phyloP scores from a whole-genome alignment of 2,329 filamentous ascomycete species.

The Aspergillus viridinutans region DNA sequence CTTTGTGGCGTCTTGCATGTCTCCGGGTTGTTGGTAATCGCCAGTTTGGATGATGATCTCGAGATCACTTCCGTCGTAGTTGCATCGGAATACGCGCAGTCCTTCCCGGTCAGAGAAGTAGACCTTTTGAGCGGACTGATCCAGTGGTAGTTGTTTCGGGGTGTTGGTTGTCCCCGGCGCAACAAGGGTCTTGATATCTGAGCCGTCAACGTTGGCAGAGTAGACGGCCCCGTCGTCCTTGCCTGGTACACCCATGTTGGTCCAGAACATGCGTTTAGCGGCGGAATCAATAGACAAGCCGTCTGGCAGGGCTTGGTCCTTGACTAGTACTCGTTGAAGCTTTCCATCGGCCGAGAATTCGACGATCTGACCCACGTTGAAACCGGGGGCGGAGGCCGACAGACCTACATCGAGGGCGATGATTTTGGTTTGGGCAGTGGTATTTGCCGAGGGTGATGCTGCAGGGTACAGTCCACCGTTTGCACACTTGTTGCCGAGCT shows the following conservation, averaged over 20 bases:
- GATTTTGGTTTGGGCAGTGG: conserved; percentile 4
- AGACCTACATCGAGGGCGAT: conserved; percentile 23
- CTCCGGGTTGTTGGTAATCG: conserved; percentile 19
- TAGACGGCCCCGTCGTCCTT: conserved; percentile 42
- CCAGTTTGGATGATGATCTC: conserved; percentile 40
- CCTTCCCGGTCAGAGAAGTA: conserved; percentile 46
- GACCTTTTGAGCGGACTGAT: conserved; percentile 24
- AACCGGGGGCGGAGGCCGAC: conserved; percentile 9
- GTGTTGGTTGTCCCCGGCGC: conserved; percentile 47
- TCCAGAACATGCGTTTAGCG: conserved; percentile 46
- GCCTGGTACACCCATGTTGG: conserved; percentile 45
- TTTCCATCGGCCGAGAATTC: conserved; percentile 15
- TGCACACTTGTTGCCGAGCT: conserved; percentile 43
- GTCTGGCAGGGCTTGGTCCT: conserved; percentile 36
- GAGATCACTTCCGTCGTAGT: conserved; percentile 31
- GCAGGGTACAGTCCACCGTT: conserved; percentile 41
- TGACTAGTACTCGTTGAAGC: conserved; percentile 9
- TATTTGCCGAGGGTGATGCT: not conserved
- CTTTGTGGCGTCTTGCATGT: conserved; percentile 31
- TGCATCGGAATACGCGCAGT: conserved; percentile 31
- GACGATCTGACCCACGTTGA: conserved; percentile 16
- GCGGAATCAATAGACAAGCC: conserved; percentile 40
- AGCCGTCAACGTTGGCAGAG: conserved; percentile 50
- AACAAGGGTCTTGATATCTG: conserved; percentile 42
- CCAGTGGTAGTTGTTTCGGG: conserved; percentile 39